Evolutionary conservation across 305 asterid species (phyloP), one percentile per base, ranked within the genome.

Genomic region (Plantago lanceolata): DNA sequence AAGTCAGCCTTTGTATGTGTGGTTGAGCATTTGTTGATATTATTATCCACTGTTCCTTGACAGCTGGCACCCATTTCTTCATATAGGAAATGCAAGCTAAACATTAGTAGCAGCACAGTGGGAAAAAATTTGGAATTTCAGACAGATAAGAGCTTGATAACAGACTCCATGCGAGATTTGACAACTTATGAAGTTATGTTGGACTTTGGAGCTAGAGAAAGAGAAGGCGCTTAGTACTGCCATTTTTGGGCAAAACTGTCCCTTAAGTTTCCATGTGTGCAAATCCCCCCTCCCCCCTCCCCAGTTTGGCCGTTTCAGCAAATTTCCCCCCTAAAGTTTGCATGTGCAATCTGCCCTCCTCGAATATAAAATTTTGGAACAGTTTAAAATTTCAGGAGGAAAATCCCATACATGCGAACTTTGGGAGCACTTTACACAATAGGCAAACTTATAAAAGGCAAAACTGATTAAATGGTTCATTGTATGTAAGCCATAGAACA

Each of bases 11-110:
- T 67, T 85, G 84, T 62, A 78, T 77, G 47, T 79, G 94, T 15
- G 99, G 97, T 74, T 85, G 85, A 64, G 79, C 78, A 48, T 78
- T 77, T 55, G 88, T 78, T 53, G 68, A 72, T 68, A 81, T 64
- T 69, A 82, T 80, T 55, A 81, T 73, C 97, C 96, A 89, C 69
- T 83, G 88, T 63, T 87, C 95, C 81, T 80, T 82, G 48, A 83
- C 70, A 58, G 85, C 87, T 18, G 96, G 99, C 56, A 87, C 68
- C 90, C 76, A 87, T 83, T 85, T 85, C 99, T 91, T 67, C 80
- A 75, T 61, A 66, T 47, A 63, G 59, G 37, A 64, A 60, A 69
- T 29, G 63, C 19, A 71, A 50, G 53, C 59, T 61, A 54, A 29
- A 73, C 3, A 17, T 24, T 54, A 14, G 29, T 26, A 13, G 2